Evolutionary conservation across 805 yeast species (phyloP).

Genomic region (Nakazawaea ernobii): DNA sequence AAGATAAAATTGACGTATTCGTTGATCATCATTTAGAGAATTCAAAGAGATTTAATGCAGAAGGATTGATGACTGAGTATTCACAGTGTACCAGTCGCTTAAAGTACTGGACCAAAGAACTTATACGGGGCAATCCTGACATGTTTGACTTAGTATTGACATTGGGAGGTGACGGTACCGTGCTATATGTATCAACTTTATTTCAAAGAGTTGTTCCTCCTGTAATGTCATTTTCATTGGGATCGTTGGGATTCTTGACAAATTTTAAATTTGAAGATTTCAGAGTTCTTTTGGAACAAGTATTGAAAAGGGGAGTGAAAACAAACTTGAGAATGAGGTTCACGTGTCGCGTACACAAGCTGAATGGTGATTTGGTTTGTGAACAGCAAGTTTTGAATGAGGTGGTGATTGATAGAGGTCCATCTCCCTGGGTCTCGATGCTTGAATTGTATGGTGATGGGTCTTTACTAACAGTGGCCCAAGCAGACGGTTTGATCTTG

Average conservation of each 20-base stretch:
- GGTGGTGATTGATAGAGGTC: conserved; percentile 88
- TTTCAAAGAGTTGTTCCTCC: conserved; percentile 90
- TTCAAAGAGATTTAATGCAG: conserved; percentile 59
- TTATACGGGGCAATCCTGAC: conserved; percentile 41
- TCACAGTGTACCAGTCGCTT: conserved; percentile 40
- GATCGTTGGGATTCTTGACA: conserved; percentile 89
- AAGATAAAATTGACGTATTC: conserved; percentile 40
- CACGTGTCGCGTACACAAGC: conserved; percentile 65
- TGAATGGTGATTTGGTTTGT: conserved; percentile 47
- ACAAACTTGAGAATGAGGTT: conserved; percentile 83
- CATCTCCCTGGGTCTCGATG: conserved; percentile 87
- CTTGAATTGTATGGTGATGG: conserved; percentile 88
- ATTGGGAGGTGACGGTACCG: conserved; percentile 97
- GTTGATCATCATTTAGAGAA: conserved; percentile 66
- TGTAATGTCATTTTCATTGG: conserved; percentile 79
- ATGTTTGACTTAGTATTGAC: conserved; percentile 76
- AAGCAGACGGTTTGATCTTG: conserved; percentile 88
- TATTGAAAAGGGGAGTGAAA: conserved; percentile 65
- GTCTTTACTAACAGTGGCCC: conserved; percentile 78
- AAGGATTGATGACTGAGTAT: conserved; percentile 41
- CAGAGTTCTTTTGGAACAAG: conserved; percentile 47
- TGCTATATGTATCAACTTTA: conserved; percentile 77
- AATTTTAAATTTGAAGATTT: conserved; percentile 77
- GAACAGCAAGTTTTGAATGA: conserved; percentile 85
- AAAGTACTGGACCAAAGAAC: conserved; percentile 64